Conservation (phyloP, 2,329 filamentous ascomycete species). For the Penicillium paneum region DNA sequence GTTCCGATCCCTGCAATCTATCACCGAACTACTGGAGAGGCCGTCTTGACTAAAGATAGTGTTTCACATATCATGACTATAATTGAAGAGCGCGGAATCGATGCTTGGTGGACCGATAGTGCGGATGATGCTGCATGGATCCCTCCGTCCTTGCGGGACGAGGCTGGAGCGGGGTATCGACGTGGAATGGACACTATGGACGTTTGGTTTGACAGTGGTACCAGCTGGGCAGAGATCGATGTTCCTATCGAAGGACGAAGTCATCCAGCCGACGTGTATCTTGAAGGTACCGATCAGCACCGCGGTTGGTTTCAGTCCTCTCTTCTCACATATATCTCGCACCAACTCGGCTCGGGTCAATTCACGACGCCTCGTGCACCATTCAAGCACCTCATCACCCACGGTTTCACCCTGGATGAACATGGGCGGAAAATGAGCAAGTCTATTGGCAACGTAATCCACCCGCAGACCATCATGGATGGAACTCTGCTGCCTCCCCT, state of each 20-base stretch:
- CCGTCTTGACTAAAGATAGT: constrained; percentile 73
- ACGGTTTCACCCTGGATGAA: constrained; percentile 88
- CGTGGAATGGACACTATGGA: constrained; percentile 96
- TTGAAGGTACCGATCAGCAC: constrained; percentile 94
- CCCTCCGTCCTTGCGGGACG: constrained; percentile 56
- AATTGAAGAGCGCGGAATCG: constrained; percentile 73
- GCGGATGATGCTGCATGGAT: constrained; percentile 76
- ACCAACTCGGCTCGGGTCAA: constrained; percentile 40
- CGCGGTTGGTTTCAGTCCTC: constrained; percentile 98
- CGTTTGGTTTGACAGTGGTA: constrained; percentile 98
- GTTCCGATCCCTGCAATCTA: constrained; percentile 93
- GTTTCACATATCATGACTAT: constrained; percentile 81
- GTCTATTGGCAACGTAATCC: constrained; percentile 83
- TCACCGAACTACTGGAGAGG: constrained; percentile 63
- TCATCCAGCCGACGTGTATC: constrained; percentile 71
- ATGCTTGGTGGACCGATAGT: constrained; percentile 90
- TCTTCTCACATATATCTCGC: constrained; percentile 77
- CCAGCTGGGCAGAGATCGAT: constrained; percentile 70
- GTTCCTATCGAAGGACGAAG: constrained; percentile 29
- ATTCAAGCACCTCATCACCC: constrained; percentile 86
- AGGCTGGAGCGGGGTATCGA: constrained; percentile 51
- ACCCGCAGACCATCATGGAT: constrained; percentile 78
- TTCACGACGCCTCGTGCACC: constrained; percentile 55
- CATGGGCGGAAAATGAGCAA: constrained; percentile 99
- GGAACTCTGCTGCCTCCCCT: constrained; percentile 71